phyloP scores from a whole-genome alignment of 768 basidiomycete genomes.

The Coprinopsis cinerea region DNA sequence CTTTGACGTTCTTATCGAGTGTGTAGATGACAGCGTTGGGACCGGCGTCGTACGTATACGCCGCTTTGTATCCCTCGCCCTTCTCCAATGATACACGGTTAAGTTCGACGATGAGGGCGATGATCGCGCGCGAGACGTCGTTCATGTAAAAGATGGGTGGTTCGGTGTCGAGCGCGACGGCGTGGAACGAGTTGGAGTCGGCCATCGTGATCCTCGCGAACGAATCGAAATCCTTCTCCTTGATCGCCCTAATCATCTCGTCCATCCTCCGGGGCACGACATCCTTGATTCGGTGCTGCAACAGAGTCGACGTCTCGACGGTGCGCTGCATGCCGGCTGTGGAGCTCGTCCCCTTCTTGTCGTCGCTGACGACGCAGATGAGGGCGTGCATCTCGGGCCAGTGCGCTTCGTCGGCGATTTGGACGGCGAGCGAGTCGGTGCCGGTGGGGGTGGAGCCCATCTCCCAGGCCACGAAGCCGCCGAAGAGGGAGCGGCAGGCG shows the following conservation, averaged over 20 bases:
- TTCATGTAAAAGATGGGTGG: slow-evolving; percentile 99
- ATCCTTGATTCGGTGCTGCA: slow-evolving; percentile 81
- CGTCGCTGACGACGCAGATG: slow-evolving; percentile 93
- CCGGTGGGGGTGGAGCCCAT: slow-evolving; percentile 65
- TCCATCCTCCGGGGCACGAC: slow-evolving; percentile 89
- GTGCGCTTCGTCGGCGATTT: slow-evolving; percentile 79
- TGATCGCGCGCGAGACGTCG: slow-evolving; percentile 92
- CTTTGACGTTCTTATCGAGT: slow-evolving; percentile 64
- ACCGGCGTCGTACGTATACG: slow-evolving; percentile 99
- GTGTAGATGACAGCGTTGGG: slow-evolving; percentile 99
- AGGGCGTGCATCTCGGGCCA: slow-evolving; percentile 97
- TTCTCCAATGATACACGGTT: slow-evolving; percentile 69
- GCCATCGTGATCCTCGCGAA: slow-evolving; percentile 94
- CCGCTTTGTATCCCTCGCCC: slow-evolving; percentile 65
- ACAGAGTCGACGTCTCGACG: slow-evolving; percentile 83
- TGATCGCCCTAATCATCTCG: slow-evolving; percentile 76
- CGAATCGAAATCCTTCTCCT: slow-evolving; percentile 70
- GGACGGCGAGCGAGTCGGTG: slow-evolving; percentile 79
- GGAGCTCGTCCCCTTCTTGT: slow-evolving; percentile 93
- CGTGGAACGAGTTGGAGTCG: slow-evolving; percentile 99
- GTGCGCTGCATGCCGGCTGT: slow-evolving; percentile 98
- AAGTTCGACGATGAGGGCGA: slow-evolving; percentile 85
- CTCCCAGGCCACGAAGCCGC: slow-evolving; percentile 96
- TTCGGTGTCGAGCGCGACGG: slow-evolving; percentile 92
- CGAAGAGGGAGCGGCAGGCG: slow-evolving; percentile 95